A percentile compares a stretch with the other conserved stretches of the same genome.
phyloP scores from a whole-genome alignment of 192 early-diverging fungal genomes.

The Tieghemiomyces parasiticus region DNA sequence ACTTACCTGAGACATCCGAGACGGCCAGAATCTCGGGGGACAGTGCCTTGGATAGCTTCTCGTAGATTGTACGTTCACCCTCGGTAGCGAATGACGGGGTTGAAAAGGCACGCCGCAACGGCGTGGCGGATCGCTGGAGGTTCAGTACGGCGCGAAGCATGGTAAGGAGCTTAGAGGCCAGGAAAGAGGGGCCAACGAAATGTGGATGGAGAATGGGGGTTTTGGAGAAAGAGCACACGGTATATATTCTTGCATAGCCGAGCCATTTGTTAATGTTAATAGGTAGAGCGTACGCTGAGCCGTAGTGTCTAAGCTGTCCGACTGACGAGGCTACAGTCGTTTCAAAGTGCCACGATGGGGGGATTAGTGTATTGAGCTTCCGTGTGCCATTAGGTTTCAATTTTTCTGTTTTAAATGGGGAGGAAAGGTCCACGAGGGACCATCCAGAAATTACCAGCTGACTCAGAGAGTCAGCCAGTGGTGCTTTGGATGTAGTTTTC shows the following conservation, averaged over 20 bases:
- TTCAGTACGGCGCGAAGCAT: no score
- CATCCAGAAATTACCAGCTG: constrained; percentile 21
- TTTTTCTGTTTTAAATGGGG: neutral
- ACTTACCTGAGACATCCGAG: constrained; percentile 64
- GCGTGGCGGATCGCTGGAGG: neutral
- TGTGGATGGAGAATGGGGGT: no score
- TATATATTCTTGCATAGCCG: no score
- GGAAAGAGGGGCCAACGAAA: no score
- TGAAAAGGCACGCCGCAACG: neutral
- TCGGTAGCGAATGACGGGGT: constrained; percentile 15
- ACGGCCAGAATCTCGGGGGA: constrained; percentile 54
- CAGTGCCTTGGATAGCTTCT: constrained; percentile 56
- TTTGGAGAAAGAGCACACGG: no score
- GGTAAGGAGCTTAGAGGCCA: no score
- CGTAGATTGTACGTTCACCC: constrained; percentile 60
- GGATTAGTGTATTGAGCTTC: no score
- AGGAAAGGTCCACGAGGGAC: neutral
- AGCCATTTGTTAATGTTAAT: no score
- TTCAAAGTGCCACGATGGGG: no score
- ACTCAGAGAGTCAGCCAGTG: constrained; percentile 15
- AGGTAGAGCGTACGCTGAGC: no score
- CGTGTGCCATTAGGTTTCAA: neutral
- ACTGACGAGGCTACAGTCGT: no score
- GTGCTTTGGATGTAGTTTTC: constrained; percentile 21
- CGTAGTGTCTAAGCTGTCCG: no score